These are phyloP conservation scores for Whalleya microplaca DNA, from an alignment of 2,329 filamentous ascomycete genomes.

Conservation along the genomic window DNA sequence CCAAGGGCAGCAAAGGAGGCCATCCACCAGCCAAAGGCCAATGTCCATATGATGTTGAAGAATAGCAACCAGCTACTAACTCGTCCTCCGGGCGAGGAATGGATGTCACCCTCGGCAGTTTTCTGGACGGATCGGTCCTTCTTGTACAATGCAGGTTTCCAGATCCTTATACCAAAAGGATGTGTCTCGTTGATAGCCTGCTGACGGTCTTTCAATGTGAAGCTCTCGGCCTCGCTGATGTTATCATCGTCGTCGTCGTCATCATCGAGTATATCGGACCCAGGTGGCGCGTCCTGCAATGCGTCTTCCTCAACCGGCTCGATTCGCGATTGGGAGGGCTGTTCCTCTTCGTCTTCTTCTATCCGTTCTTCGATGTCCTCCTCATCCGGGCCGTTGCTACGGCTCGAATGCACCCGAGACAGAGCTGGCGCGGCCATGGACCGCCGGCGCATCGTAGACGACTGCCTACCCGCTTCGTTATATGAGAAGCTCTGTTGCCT, in stretches of 20 bases:
- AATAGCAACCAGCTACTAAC: slow-evolving; percentile 84
- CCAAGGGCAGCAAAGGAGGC: slow-evolving; percentile 74
- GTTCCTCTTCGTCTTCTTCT: slow-evolving; percentile 39
- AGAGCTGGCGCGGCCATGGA: slow-evolving; percentile 41
- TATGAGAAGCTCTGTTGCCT: slow-evolving; percentile 47
- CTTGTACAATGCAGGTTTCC: slow-evolving; percentile 98
- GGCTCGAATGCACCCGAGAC: slow-evolving; percentile 48
- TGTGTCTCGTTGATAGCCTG: slow-evolving; percentile 98
- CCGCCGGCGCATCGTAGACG: slow-evolving; percentile 45
- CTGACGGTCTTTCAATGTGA: slow-evolving; percentile 95
- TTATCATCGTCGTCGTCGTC: slow-evolving; percentile 73
- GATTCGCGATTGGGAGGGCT: slow-evolving; percentile 28
- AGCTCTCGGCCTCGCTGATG: slow-evolving; percentile 92
- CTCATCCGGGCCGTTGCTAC: slow-evolving; percentile 37
- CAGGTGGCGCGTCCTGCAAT: slow-evolving; percentile 24
- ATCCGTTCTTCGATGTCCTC: slow-evolving; percentile 35
- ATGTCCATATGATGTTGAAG: slow-evolving; percentile 89
- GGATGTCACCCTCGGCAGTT: slow-evolving; percentile 94
- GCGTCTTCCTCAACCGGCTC: slow-evolving; percentile 44
- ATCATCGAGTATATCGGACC: slow-evolving; percentile 47
- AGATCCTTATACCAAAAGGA: slow-evolving; percentile 97
- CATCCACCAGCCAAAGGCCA: slow-evolving; percentile 97
- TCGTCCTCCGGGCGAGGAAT: slow-evolving; percentile 86
- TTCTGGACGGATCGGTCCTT: slow-evolving; percentile 96
- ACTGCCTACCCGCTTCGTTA: slow-evolving; percentile 33